Conservation (phyloP, 2,329 filamentous ascomycete species). For the Xylariaceae sp. region DNA sequence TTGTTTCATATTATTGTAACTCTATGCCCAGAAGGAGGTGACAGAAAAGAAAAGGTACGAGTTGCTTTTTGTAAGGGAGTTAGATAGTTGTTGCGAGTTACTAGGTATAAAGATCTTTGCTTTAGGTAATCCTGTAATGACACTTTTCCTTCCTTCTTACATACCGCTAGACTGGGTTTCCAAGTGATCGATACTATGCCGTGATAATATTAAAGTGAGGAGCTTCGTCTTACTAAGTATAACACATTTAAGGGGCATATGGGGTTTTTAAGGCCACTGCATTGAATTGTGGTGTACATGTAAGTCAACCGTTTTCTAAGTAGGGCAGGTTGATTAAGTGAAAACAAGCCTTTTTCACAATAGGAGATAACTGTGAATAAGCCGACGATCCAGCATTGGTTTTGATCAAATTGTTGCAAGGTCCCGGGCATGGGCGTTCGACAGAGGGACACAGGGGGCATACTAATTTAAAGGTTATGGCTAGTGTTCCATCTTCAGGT, state of each 20-base stretch:
- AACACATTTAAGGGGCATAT: neutral
- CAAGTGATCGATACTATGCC: too few relatives aligned
- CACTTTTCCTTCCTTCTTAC: neutral
- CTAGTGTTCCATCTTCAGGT: neutral
- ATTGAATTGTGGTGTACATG: too few relatives aligned
- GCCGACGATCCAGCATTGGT: too few relatives aligned
- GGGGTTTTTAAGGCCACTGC: neutral
- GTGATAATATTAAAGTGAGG: too few relatives aligned
- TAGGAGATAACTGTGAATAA: neutral
- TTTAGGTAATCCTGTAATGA: neutral
- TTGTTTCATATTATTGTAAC: slow-evolving; percentile 15
- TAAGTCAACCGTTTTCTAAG: too few relatives aligned
- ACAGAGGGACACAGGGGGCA: neutral
- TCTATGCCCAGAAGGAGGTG: slow-evolving; percentile 6
- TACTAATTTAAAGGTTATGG: neutral
- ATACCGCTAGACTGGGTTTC: neutral
- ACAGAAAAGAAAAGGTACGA: slow-evolving; percentile 1
- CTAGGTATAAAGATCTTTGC: neutral
- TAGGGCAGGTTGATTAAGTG: neutral
- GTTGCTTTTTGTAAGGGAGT: slow-evolving; percentile 12
- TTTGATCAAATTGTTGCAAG: too few relatives aligned
- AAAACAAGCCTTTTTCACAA: neutral
- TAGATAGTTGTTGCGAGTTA: neutral
- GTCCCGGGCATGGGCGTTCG: too few relatives aligned
- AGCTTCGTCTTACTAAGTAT: neutral